phyloP scores from a whole-genome alignment of 1,284 basidiomycete genomes.

The Pterulicium gracile region DNA sequence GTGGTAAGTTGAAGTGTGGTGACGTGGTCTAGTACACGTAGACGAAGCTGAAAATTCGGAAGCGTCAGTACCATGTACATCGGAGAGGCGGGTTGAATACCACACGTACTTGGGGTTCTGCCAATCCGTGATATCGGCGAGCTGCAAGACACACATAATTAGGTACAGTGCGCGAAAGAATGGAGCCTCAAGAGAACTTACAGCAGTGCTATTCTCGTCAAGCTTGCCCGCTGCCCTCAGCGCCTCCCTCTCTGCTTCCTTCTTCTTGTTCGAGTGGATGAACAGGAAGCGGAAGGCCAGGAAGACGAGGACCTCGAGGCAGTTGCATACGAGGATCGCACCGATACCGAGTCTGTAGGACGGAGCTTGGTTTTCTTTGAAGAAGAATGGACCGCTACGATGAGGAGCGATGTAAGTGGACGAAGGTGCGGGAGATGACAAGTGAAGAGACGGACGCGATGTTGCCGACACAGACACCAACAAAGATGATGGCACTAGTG shows the following conservation, averaged over 20 bases:
- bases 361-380: slow-evolving; percentile 11
- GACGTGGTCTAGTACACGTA: neutral
- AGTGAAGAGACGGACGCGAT: slow-evolving; percentile 9
- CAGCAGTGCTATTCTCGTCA: slow-evolving; percentile 1
- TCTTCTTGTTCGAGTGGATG: slow-evolving; percentile 7
- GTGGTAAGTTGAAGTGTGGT: too few relatives aligned
- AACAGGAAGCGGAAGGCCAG: slow-evolving; percentile 11
- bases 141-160: neutral
- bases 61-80: neutral
- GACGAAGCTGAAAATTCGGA: neutral
- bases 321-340: slow-evolving; percentile 13
- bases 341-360: slow-evolving; percentile 13
- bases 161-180: neutral
- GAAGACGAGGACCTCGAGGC: slow-evolving; percentile 12
- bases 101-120: slow-evolving; percentile 2
- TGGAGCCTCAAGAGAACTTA: neutral
- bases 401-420: neutral
- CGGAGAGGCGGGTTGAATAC: neutral
- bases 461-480: slow-evolving; percentile 14
- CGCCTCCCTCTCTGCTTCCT: slow-evolving; percentile 1
- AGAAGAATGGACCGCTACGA: slow-evolving; percentile 13
- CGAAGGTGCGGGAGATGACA: neutral
- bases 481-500: slow-evolving; percentile 14
- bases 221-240: neutral
- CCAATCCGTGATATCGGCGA: slow-evolving; percentile 2